Evolutionary conservation across 2,329 filamentous ascomycete genomes (phyloP).

Genomic region (Colletotrichum orchidophilum): DNA sequence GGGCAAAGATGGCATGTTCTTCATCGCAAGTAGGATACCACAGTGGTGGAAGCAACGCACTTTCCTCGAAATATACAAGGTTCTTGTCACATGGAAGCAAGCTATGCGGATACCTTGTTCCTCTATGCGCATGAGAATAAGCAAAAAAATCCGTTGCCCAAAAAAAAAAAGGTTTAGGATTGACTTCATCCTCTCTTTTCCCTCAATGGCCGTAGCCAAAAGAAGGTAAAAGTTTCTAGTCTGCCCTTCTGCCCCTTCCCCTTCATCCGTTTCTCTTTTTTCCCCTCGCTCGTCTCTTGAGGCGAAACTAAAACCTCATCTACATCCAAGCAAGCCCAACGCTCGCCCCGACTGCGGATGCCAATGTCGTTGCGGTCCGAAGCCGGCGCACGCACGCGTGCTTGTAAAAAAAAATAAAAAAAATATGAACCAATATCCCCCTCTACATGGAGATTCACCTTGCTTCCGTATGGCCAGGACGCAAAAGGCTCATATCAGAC

Average conservation of each 20-base stretch:
- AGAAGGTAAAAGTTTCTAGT: background rate
- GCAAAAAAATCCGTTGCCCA: conserved; percentile 8
- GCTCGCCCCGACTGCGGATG: background rate
- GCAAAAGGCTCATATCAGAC: conserved; percentile 4
- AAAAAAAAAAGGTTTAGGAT: conserved; percentile 10
- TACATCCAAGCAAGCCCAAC: conserved; percentile 14
- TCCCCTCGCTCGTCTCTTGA: background rate
- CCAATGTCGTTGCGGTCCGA: background rate
- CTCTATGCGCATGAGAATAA: conserved; percentile 9
- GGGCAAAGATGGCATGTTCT: background rate
- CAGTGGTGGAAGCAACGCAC: no score
- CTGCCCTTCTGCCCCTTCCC: background rate
- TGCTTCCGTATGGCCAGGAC: background rate
- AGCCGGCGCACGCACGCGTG: background rate
- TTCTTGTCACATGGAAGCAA: conserved; percentile 5
- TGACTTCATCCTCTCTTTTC: background rate
- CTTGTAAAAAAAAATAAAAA: background rate
- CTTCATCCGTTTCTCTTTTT: background rate
- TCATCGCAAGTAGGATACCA: background rate
- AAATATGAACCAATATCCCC: background rate
- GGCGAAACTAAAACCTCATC: background rate
- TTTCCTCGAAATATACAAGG: background rate
- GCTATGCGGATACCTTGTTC: background rate
- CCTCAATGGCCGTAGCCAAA: background rate
- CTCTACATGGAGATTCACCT: background rate